phyloP scores from a whole-genome alignment of 1,139 yeast species.

The Chernovozyma aurita region DNA sequence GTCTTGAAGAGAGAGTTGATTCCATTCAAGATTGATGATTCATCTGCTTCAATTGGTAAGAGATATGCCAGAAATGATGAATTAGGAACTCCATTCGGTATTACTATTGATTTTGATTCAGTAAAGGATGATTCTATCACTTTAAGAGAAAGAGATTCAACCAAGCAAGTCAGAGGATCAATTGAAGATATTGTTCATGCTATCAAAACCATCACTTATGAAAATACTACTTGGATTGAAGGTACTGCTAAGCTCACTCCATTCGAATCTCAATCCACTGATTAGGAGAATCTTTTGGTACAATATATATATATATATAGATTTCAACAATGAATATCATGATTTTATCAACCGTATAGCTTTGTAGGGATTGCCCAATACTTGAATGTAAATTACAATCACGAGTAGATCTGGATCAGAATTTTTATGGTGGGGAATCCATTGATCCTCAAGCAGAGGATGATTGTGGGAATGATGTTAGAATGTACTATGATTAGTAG shows the following conservation, averaged over 20 bases:
- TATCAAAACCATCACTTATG: constrained; percentile 69
- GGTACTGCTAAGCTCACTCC: constrained; percentile 69
- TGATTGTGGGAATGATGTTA: constrained; percentile 6
- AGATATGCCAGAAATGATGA: constrained; percentile 99
- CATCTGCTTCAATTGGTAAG: constrained; percentile 97
- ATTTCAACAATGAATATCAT: background rate
- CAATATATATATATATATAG: too few species aligned
- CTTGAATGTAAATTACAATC: too few species aligned
- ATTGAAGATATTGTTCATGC: constrained; percentile 75
- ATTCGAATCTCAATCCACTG: constrained; percentile 50
- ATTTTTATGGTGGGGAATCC: constrained; percentile 6
- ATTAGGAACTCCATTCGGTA: constrained; percentile 98
- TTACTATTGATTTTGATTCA: constrained; percentile 95
- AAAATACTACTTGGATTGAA: constrained; percentile 75
- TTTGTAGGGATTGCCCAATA: too few species aligned
- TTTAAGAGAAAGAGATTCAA: constrained; percentile 95
- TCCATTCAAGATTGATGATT: constrained; percentile 95
- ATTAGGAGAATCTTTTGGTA: too few species aligned
- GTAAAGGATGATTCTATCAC: constrained; percentile 87
- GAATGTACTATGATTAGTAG: constrained; percentile 2
- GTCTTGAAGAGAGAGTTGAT: constrained; percentile 75
- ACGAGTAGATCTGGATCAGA: constrained; percentile 1
- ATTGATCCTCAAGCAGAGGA: constrained; percentile 7
- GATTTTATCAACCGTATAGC: background rate
- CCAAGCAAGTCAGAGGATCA: constrained; percentile 94